A percentile compares a stretch with the other conserved stretches of the same genome.
These are phyloP conservation scores for Cystofilobasidium macerans DNA, from an alignment of 768 basidiomycete species.

Conservation along the genomic window DNA sequence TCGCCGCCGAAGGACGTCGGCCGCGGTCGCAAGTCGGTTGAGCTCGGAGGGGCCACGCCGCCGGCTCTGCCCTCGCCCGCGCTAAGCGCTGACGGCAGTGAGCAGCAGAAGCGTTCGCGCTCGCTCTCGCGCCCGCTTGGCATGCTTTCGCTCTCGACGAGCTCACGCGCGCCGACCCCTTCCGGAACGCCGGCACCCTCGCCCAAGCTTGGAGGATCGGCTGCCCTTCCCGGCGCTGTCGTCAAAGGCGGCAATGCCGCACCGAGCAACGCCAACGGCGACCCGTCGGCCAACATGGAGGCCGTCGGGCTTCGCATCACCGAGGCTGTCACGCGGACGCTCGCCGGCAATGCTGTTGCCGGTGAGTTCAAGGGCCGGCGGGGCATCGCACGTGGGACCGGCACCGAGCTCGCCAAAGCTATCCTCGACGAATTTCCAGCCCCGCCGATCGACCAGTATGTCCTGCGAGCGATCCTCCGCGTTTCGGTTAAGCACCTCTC, in stretches of 20 bases:
- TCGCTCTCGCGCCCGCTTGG: constrained; percentile 21
- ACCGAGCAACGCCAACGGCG: not conserved
- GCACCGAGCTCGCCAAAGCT: constrained; percentile 3
- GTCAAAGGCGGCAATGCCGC: constrained; percentile 3
- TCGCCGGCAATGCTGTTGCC: not conserved
- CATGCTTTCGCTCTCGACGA: constrained; percentile 8
- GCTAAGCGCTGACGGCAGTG: not conserved
- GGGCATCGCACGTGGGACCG: constrained; percentile 16
- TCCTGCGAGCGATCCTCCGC: constrained; percentile 25
- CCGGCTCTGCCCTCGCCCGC: not conserved
- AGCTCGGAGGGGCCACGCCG: not conserved
- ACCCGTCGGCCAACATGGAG: constrained; percentile 21
- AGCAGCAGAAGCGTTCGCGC: constrained; percentile 18
- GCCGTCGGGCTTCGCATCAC: constrained; percentile 19
- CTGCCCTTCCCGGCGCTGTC: not conserved
- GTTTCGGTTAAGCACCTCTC: constrained; percentile 26
- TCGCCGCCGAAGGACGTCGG: constrained; percentile 14
- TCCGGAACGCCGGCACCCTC: constrained; percentile 12
- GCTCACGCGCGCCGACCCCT: constrained; percentile 13
- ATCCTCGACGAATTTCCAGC: constrained; percentile 19
- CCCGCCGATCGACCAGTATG: constrained; percentile 23
- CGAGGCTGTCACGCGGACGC: constrained; percentile 19
- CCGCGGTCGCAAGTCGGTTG: constrained; percentile 8
- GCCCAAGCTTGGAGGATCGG: constrained; percentile 11
- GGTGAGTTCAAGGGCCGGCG: constrained; percentile 23